Evolutionary conservation across 768 basidiomycete genomes (phyloP).

Genomic region (Pluteus cervinus): DNA sequence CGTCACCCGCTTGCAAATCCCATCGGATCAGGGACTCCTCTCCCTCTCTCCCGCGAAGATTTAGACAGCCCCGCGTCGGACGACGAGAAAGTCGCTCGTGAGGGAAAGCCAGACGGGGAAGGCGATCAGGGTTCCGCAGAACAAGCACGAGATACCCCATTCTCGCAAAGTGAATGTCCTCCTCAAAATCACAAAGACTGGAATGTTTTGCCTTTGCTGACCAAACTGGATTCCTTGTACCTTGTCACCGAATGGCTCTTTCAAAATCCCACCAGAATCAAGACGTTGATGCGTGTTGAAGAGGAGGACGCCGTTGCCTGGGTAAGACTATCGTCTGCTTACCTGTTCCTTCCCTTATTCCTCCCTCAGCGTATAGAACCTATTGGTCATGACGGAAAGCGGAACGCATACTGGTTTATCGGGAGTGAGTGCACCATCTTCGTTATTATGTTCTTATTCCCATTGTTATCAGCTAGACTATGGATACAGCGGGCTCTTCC

Average conservation of each 20-base stretch:
- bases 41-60: no score
- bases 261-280: conserved; percentile 64
- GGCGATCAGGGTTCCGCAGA: conserved; percentile 2
- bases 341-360: conserved; percentile 4
- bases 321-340: conserved; percentile 39
- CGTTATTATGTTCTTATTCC: conserved; percentile 5
- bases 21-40: conserved; percentile 45
- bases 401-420: conserved; percentile 82
- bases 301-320: conserved; percentile 74
- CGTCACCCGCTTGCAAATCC: conserved; percentile 68
- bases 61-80: conserved; percentile 4
- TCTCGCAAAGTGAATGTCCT: conserved; percentile 11
- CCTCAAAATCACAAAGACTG: conserved; percentile 45
- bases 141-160: conserved; percentile 1
- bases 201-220: conserved; percentile 63
- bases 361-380: conserved; percentile 69
- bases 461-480: conserved; percentile 59
- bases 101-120: conserved; percentile 5
- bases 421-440: conserved; percentile 46
- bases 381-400: conserved; percentile 74
- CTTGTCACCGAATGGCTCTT: conserved; percentile 83
- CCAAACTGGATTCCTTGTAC: conserved; percentile 71
- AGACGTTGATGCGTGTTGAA: conserved; percentile 71
- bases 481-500: conserved; percentile 79
- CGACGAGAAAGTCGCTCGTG: not conserved